phyloP scores from a whole-genome alignment of 192 early-diverging fungal genomes.

The Entomortierella lignicola region DNA sequence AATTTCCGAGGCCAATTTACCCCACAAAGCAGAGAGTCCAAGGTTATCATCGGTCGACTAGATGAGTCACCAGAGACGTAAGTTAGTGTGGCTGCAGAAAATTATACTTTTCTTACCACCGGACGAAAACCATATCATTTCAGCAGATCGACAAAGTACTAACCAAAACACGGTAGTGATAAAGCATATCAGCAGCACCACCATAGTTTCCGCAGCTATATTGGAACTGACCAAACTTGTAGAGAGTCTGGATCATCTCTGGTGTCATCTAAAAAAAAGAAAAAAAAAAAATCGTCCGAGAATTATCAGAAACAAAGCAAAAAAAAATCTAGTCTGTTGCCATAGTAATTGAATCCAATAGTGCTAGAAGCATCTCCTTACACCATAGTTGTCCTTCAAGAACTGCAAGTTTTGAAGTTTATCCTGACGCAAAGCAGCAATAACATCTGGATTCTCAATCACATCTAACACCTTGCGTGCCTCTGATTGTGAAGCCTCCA shows the following conservation, averaged over 20 bases:
- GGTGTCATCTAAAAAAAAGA: slow-evolving; percentile 74
- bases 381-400: slow-evolving; percentile 85
- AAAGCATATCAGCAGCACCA: slow-evolving; percentile 92
- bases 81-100: too few relatives aligned
- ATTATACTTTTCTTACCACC: too few relatives aligned
- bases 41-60: slow-evolving; percentile 89
- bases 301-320: not conserved
- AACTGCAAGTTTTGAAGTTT: slow-evolving; percentile 93
- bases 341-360: too few relatives aligned
- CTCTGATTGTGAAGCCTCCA: slow-evolving; percentile 80
- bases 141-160: too few relatives aligned
- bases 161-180: slow-evolving; percentile 94
- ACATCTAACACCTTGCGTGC: slow-evolving; percentile 87
- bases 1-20: slow-evolving; percentile 96
- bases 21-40: slow-evolving; percentile 92
- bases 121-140: too few relatives aligned
- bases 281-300: not conserved
- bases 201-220: slow-evolving; percentile 94
- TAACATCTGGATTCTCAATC: slow-evolving; percentile 92
- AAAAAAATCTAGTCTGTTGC: too few relatives aligned
- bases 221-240: slow-evolving; percentile 91
- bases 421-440: slow-evolving; percentile 90
- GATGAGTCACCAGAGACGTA: not conserved
- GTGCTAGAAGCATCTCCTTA: slow-evolving; percentile 40
- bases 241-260: slow-evolving; percentile 89